Evolutionary conservation across 75 land plant species (phyloP).

Genomic region (Ceratopteris richardii): DNA sequence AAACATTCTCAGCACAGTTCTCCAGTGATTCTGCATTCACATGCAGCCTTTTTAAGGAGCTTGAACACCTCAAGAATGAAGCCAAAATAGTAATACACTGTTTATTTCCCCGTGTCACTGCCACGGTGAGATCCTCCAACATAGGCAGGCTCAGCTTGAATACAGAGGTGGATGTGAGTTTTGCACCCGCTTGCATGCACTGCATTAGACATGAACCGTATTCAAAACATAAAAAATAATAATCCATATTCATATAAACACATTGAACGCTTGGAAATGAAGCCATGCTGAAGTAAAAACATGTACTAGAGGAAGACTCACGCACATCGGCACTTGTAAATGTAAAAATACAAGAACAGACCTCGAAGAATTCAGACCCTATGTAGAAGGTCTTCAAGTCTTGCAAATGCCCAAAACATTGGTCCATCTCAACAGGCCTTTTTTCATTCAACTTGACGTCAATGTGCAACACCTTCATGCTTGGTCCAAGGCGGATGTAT

Average conservation of each 20-base stretch:
- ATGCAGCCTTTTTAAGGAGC: constrained; percentile 10
- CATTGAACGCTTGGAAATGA: too few species aligned
- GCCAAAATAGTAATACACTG: constrained; percentile 14
- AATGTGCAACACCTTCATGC: constrained; percentile 11
- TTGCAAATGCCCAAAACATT: constrained; percentile 17
- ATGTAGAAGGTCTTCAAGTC: constrained; percentile 17
- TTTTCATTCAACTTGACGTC: constrained; percentile 20
- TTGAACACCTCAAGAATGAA: constrained; percentile 17
- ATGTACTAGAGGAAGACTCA: too few species aligned
- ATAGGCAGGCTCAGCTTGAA: constrained; percentile 12
- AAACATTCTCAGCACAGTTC: constrained; percentile 17
- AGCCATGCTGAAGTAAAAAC: too few species aligned
- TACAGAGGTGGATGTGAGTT: constrained; percentile 1
- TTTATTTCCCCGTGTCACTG: constrained; percentile 14
- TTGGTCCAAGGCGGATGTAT: constrained; percentile 21
- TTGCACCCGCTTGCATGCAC: constrained; percentile 29
- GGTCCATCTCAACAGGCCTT: constrained; percentile 15
- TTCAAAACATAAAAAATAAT: too few species aligned
- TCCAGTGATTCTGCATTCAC: constrained; percentile 21
- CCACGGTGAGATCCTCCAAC: constrained; percentile 13
- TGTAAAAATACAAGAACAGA: constrained; percentile 1
- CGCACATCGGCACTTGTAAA: too few species aligned
- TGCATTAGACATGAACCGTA: constrained; percentile 5
- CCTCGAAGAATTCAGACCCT: constrained; percentile 31
- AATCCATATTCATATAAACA: too few species aligned